phyloP scores from a whole-genome alignment of 164 flowering plant genomes.

The Vitis riparia region DNA sequence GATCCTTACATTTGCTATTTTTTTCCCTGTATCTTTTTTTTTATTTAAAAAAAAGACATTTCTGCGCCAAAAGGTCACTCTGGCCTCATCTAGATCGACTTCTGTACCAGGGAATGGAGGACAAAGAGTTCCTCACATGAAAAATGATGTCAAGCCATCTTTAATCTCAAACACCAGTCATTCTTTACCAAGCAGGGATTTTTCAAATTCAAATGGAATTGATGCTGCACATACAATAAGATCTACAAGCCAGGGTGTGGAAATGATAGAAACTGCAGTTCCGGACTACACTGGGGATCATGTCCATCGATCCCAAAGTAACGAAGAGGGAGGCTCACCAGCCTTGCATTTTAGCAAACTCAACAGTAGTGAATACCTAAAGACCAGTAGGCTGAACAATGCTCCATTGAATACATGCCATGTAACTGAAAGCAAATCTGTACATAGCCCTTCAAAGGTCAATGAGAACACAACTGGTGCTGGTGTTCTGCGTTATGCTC shows the following conservation, averaged over 20 bases:
- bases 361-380: background rate
- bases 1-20: too few species aligned
- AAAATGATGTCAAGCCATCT: slow-evolving; percentile 19
- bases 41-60: slow-evolving; percentile 56
- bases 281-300: background rate
- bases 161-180: slow-evolving; percentile 2
- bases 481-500: slow-evolving; percentile 90
- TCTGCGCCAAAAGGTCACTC: slow-evolving; percentile 79
- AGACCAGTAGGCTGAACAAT: slow-evolving; percentile 8
- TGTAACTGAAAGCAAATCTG: slow-evolving; percentile 33
- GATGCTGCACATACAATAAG: background rate
- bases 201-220: background rate
- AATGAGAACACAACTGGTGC: slow-evolving; percentile 44
- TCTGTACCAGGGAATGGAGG: slow-evolving; percentile 23
- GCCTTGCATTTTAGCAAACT: background rate
- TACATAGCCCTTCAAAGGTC: slow-evolving; percentile 41
- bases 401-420: slow-evolving; percentile 7
- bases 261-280: slow-evolving; percentile 1
- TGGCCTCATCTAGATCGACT: slow-evolving; percentile 44
- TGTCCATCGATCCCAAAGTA: background rate
- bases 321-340: background rate
- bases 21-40: background rate
- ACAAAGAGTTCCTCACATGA: slow-evolving; percentile 19
- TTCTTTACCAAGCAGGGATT: slow-evolving; percentile 6
- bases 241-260: background rate